phyloP scores from a whole-genome alignment of 306 rosid genomes.

The Malus orientalis region DNA sequence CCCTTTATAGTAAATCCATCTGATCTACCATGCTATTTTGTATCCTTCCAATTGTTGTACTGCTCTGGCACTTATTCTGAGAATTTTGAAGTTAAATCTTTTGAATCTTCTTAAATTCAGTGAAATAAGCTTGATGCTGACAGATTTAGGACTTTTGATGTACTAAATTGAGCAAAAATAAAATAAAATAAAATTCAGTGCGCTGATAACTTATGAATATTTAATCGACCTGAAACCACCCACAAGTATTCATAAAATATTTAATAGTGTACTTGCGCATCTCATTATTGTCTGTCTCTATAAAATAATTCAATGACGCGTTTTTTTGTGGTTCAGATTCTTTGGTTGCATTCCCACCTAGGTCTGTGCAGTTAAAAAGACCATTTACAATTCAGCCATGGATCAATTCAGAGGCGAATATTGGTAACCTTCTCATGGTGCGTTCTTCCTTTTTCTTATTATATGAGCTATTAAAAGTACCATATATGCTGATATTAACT shows the following conservation, averaged over 20 bases:
- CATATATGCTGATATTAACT: background rate
- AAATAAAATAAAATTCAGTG: too few species aligned
- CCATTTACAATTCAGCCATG: constrained; percentile 85
- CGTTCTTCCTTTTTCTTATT: constrained; percentile 14
- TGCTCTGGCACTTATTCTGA: background rate
- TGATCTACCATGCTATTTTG: background rate
- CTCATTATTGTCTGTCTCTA: background rate
- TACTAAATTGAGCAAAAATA: background rate
- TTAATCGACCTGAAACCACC: too few species aligned
- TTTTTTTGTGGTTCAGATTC: constrained; percentile 42
- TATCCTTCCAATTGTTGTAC: background rate
- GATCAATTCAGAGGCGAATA: constrained; percentile 74
- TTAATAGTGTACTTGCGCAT: too few species aligned
- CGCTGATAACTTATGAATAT: too few species aligned
- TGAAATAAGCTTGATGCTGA: background rate
- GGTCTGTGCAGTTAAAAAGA: constrained; percentile 57
- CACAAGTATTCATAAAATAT: too few species aligned
- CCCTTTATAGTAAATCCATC: background rate
- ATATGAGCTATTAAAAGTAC: background rate
- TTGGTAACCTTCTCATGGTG: constrained; percentile 97
- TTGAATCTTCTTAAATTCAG: background rate
- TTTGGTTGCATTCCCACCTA: constrained; percentile 70
- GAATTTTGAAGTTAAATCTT: background rate
- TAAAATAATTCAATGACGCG: background rate
- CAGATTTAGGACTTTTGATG: background rate